Conservation (phyloP, 352 stramenopile species). For the Phytophthora palmivora region DNA sequence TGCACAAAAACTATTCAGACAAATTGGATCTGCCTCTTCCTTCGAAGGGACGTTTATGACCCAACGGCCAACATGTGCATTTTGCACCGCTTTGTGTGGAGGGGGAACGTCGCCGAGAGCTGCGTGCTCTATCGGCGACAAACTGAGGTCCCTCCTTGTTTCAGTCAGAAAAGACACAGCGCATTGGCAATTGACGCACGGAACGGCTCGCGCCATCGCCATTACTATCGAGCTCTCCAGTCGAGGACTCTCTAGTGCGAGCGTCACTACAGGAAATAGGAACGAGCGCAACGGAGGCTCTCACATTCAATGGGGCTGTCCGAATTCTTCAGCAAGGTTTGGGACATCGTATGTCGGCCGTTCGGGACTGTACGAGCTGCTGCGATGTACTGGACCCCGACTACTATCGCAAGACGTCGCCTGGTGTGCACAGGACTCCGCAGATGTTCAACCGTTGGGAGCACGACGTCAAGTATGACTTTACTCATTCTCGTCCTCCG, state of each 20-base stretch:
- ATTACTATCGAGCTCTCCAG: too few relatives aligned
- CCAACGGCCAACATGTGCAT: conserved; percentile 13
- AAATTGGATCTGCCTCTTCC: too few relatives aligned
- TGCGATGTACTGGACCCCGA: conserved; percentile 44
- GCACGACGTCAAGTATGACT: too few relatives aligned
- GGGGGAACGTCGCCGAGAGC: conserved; percentile 12
- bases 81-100: conserved; percentile 16
- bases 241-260: too few relatives aligned
- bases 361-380: conserved; percentile 46
- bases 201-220: too few relatives aligned
- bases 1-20: conserved; percentile 23
- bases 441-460: too few relatives aligned
- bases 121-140: conserved; percentile 27
- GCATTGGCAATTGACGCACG: too few relatives aligned
- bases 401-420: too few relatives aligned
- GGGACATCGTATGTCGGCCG: conserved; percentile 39
- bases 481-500: too few relatives aligned
- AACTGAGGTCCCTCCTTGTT: conserved; percentile 22
- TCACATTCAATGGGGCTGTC: conserved; percentile 32
- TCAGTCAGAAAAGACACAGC: too few relatives aligned
- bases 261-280: too few relatives aligned
- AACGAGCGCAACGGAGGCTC: conserved; percentile 6
- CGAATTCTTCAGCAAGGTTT: conserved; percentile 24
- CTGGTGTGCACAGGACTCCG: too few relatives aligned
- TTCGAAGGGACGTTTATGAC: conserved; percentile 20